phyloP scores from a whole-genome alignment of 1,284 basidiomycete species.

The Sporisorium exsertum region DNA sequence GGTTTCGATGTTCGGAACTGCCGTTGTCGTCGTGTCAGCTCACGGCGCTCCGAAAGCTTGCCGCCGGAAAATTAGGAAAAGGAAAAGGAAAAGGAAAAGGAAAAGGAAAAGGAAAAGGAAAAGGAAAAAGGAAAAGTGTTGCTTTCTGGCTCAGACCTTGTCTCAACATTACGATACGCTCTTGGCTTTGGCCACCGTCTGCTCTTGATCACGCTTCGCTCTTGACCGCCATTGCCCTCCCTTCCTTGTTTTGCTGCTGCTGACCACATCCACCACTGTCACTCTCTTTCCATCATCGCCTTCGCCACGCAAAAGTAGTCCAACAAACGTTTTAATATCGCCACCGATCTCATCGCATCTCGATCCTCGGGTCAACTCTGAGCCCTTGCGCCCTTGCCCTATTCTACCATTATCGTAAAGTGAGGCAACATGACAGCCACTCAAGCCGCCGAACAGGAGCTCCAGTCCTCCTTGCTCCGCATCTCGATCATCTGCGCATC shows the following conservation, averaged over 20 bases:
- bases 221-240: too few species aligned
- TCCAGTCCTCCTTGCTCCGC: slow-evolving; percentile 60
- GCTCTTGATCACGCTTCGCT: not conserved
- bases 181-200: not conserved
- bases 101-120: not conserved
- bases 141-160: too few species aligned
- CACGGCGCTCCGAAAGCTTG: not conserved
- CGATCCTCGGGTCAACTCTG: not conserved
- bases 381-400: not conserved
- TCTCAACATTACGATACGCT: too few species aligned
- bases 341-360: not conserved
- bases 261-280: not conserved
- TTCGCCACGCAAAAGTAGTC: not conserved
- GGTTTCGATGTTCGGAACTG: not conserved
- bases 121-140: too few species aligned
- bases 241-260: not conserved
- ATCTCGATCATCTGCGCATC: slow-evolving; percentile 62
- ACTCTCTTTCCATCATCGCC: not conserved
- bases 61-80: not conserved
- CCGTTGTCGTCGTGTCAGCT: slow-evolving; percentile 1
- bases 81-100: not conserved
- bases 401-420: too few species aligned
- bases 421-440: slow-evolving; percentile 1
- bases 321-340: not conserved
- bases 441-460: slow-evolving; percentile 36